Conservation (phyloP, 805 yeast species). For the Kuraishia hungarica region DNA sequence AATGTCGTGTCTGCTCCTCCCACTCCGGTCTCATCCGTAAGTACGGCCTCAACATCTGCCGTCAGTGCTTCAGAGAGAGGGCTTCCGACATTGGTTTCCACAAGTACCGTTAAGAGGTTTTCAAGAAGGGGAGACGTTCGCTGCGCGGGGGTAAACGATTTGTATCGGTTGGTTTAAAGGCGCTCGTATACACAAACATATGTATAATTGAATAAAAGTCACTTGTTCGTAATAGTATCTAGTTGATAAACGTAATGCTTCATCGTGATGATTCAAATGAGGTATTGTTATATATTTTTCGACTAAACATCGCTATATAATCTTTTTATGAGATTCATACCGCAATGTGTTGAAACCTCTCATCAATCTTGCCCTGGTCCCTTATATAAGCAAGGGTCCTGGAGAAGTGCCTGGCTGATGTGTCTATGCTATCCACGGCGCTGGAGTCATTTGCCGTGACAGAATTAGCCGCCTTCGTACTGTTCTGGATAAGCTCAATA, state of each 20-base stretch:
- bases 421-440: constrained; percentile 16
- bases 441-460: constrained; percentile 8
- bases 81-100: constrained; percentile 98
- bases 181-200: background rate
- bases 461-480: constrained; percentile 29
- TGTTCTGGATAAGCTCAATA: constrained; percentile 71
- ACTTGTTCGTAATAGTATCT: background rate
- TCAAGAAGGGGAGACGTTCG: background rate
- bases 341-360: constrained; percentile 48
- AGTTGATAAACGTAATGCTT: background rate
- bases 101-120: constrained; percentile 81
- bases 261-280: background rate
- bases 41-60: constrained; percentile 98
- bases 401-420: constrained; percentile 48
- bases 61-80: constrained; percentile 99
- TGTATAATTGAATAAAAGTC: constrained; percentile 3
- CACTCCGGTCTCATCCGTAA: constrained; percentile 99
- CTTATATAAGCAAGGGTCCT: constrained; percentile 66
- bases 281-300: background rate
- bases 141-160: background rate
- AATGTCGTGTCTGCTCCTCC: constrained; percentile 98
- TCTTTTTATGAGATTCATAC: background rate
- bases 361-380: constrained; percentile 63
- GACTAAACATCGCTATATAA: background rate
- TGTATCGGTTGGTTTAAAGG: background rate